Evolutionary conservation across 306 rosid genomes (phyloP), one percentile per base, ranked within the genome.

Genomic region (Quercus variabilis): DNA sequence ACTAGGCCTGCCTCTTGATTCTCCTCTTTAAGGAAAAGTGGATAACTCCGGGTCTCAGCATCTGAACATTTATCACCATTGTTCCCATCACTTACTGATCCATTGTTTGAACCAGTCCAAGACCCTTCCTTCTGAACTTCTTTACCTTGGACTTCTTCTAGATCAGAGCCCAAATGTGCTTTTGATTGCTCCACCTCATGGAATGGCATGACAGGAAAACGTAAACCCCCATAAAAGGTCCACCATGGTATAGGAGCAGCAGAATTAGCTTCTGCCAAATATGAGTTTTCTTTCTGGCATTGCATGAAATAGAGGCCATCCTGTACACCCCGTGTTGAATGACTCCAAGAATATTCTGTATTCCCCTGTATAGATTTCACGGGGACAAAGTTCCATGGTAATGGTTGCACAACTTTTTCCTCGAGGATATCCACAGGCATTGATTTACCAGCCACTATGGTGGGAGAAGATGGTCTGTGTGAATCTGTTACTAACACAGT

Each of bases 401-500:
- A 74, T 51, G 19, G 19, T 73, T 82, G 72, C 18, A 55, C 74
- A 59, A 33, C 15, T 62, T 69, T 78, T 59, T 68, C 70, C 49
- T 75, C 85, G 10, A 18, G 41, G 19, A 26, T 21, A 57, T 59
- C 49, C 3, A 58, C 26, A 58, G 85, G 67, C 54, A 56, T 30
- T 26, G 82, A 75, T 69, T 87, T 86, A 68, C 74, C 67, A 26
- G 76, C 23, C 19, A 59, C 90, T 8, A 6, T 20, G 5, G 65
- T 74, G 30, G 77, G 58, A 73, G 86, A 81, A n/a, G 81, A 76
- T 19, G 86, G 79, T 62, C 74, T 60, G 31, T 82, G 55, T 54
- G 87, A 81, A 79, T 89, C 86, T 41, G 83, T 68, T 54, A 94
- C 79, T 11, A 86, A n/a, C 2, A 92, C 81, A 55, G 90, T 92